Evolutionary conservation across 768 basidiomycete species (phyloP).

Genomic region (Mrakia frigida): DNA sequence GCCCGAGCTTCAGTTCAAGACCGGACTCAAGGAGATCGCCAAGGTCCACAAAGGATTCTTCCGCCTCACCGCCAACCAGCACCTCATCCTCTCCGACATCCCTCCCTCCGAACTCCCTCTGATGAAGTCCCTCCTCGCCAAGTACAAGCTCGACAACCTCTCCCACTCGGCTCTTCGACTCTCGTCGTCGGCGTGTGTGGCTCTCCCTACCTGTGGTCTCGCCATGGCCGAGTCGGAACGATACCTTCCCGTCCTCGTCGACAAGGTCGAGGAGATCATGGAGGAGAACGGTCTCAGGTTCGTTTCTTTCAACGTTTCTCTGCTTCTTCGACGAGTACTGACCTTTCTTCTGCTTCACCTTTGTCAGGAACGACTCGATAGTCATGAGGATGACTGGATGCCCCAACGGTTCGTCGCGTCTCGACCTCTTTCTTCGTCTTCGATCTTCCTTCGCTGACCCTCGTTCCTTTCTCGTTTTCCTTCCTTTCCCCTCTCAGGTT

Average conservation of each 20-base stretch:
- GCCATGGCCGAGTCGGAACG: slow-evolving; percentile 76
- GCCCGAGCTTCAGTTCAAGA: slow-evolving; percentile 83
- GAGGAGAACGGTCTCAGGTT: slow-evolving; percentile 73
- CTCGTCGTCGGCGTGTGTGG: slow-evolving; percentile 91
- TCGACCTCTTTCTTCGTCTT: background rate
- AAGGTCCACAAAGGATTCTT: slow-evolving; percentile 90
- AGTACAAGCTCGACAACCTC: slow-evolving; percentile 87
- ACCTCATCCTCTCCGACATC: slow-evolving; percentile 80
- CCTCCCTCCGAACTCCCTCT: slow-evolving; percentile 61
- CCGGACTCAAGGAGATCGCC: slow-evolving; percentile 85
- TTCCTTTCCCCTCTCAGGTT: slow-evolving; percentile 49
- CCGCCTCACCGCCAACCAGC: slow-evolving; percentile 92
- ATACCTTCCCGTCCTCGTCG: slow-evolving; percentile 84
- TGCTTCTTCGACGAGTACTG: too few species aligned
- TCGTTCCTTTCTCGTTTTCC: background rate
- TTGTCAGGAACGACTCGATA: slow-evolving; percentile 74
- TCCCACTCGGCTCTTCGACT: slow-evolving; percentile 70
- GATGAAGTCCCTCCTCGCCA: slow-evolving; percentile 71
- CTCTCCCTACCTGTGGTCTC: slow-evolving; percentile 89
- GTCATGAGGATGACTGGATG: slow-evolving; percentile 99
- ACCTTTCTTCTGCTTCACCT: too few species aligned
- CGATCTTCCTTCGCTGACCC: background rate
- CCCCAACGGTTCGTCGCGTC: slow-evolving; percentile 43
- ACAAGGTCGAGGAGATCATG: slow-evolving; percentile 90
- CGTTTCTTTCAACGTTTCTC: too few species aligned